phyloP scores from a whole-genome alignment of 345 rosid genomes.

The Eutrema heterophyllum region DNA sequence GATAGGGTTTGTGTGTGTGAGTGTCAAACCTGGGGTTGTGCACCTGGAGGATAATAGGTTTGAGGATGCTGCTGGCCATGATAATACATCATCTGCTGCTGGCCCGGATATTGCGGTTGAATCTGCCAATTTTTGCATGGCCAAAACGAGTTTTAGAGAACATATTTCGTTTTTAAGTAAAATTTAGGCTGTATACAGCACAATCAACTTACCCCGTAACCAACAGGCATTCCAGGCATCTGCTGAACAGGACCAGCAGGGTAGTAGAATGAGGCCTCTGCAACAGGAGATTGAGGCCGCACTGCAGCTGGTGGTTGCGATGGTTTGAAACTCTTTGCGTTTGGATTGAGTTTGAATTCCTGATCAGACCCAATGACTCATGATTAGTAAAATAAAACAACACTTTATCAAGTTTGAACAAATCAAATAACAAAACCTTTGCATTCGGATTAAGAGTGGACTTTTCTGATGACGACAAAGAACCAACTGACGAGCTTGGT shows the following conservation, averaged over 20 bases:
- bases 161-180: background rate
- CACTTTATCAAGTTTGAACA: constrained; percentile 6
- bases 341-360: constrained; percentile 94
- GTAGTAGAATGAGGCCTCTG: constrained; percentile 65
- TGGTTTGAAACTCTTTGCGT: constrained; percentile 85
- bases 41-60: constrained; percentile 68
- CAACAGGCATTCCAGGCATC: constrained; percentile 67
- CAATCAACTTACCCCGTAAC: constrained; percentile 58
- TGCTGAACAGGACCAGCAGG: constrained; percentile 52
- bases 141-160: background rate
- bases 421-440: constrained; percentile 46
- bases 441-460: constrained; percentile 77
- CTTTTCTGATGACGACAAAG: constrained; percentile 62
- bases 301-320: constrained; percentile 44
- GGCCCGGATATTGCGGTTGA: constrained; percentile 55
- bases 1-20: background rate
- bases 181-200: background rate
- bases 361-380: constrained; percentile 31
- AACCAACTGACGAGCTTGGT: constrained; percentile 82
- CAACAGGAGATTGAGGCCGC: constrained; percentile 59
- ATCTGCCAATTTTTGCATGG: constrained; percentile 39
- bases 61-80: constrained; percentile 31
- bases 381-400: background rate
- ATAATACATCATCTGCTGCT: constrained; percentile 61
- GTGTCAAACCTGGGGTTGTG: constrained; percentile 55